Evolutionary conservation across 2,329 filamentous ascomycete genomes (phyloP).

Genomic region (Alternaria sp.): DNA sequence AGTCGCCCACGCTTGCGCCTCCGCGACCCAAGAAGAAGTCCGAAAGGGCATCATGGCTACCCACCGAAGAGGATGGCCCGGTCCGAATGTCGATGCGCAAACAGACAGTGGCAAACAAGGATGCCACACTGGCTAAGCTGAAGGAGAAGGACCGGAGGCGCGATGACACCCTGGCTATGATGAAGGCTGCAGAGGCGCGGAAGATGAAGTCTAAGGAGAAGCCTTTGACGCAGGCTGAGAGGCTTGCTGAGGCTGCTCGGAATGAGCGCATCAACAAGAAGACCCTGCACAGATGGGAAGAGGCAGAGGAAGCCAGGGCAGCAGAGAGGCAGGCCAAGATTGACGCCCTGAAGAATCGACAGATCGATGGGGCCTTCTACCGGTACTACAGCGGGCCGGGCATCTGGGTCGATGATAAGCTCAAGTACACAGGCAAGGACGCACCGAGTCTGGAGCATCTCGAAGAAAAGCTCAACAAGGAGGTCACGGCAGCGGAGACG

Average conservation of each 20-base stretch:
- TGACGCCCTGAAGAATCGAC: conserved; percentile 85
- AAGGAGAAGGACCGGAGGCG: conserved; percentile 73
- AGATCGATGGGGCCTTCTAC: conserved; percentile 85
- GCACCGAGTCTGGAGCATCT: conserved; percentile 44
- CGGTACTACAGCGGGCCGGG: conserved; percentile 94
- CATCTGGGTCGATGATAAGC: conserved; percentile 77
- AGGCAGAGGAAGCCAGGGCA: conserved; percentile 85
- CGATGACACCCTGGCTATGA: conserved; percentile 70
- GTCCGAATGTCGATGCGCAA: conserved; percentile 66
- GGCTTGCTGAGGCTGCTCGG: conserved; percentile 79
- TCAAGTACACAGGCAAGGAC: conserved; percentile 69
- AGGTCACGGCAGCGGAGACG: conserved; percentile 16
- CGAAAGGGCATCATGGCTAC: conserved; percentile 73
- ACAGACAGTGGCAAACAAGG: conserved; percentile 67
- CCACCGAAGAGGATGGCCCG: conserved; percentile 66
- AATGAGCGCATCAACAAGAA: conserved; percentile 88
- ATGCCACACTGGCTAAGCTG: conserved; percentile 70
- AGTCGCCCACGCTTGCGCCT: conserved; percentile 57
- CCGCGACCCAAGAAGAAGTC: conserved; percentile 68
- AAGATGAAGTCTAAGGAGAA: conserved; percentile 78
- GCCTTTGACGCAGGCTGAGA: conserved; percentile 84
- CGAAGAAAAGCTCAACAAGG: conserved; percentile 46
- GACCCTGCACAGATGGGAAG: conserved; percentile 92
- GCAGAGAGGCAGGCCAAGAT: conserved; percentile 83
- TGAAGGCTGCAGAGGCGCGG: conserved; percentile 66